Evolutionary conservation across 148 eudicot species (phyloP).

Genomic region (Rheum nobile): DNA sequence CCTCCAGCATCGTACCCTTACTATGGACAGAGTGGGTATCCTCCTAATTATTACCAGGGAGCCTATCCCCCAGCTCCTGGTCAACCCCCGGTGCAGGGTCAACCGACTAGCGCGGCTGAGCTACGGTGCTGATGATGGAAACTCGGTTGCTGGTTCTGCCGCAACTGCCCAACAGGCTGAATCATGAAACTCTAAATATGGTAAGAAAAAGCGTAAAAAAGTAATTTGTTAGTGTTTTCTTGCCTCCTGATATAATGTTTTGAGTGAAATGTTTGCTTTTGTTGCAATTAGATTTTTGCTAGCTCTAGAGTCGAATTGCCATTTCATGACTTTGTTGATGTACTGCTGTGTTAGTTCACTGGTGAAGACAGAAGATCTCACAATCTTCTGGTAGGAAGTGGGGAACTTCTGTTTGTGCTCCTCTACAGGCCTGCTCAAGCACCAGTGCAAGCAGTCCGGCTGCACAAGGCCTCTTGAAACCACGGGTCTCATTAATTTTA

Average conservation of each 20-base stretch:
- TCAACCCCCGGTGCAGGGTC: too few species aligned
- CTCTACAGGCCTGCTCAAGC: too few species aligned
- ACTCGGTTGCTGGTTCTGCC: conserved; percentile 13
- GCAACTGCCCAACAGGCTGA: conserved; percentile 9
- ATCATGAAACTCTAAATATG: not conserved
- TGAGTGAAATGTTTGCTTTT: not conserved
- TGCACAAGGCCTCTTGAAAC: too few species aligned
- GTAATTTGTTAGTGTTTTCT: not conserved
- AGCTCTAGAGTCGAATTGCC: not conserved
- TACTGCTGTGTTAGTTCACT: too few species aligned
- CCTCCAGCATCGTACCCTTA: conserved; percentile 20
- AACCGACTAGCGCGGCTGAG: conserved; percentile 3
- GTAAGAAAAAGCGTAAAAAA: too few species aligned
- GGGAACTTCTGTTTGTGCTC: too few species aligned
- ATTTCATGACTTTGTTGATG: too few species aligned
- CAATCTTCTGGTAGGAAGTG: too few species aligned
- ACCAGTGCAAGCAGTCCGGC: too few species aligned
- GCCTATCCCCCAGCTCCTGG: too few species aligned
- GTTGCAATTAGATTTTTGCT: not conserved
- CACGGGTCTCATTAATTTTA: too few species aligned
- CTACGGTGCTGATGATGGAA: conserved; percentile 27
- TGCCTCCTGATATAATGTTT: not conserved
- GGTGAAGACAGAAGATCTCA: too few species aligned
- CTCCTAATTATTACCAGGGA: conserved; percentile 22
- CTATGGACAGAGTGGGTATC: conserved; percentile 30